A percentile compares a stretch with the other conserved stretches of the same genome.
phyloP scores from a whole-genome alignment of 2,329 filamentous ascomycete genomes.

The Colletotrichum spinosum region DNA sequence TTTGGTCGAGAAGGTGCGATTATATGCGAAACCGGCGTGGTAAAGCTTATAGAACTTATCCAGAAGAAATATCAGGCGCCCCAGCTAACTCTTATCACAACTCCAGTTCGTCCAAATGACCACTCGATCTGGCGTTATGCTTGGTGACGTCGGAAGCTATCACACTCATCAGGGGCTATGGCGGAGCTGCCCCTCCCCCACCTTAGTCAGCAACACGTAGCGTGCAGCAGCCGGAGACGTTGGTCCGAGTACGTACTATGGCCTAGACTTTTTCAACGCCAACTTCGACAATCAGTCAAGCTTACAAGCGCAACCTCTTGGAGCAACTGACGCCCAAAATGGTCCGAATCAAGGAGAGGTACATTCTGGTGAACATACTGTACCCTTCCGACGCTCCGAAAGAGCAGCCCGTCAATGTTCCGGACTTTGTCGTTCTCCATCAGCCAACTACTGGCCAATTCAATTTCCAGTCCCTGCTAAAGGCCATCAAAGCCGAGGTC shows the following conservation, averaged over 20 bases:
- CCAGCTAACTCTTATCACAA: not conserved
- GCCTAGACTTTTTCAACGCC: slow-evolving; percentile 30
- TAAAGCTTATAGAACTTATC: not conserved
- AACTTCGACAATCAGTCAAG: slow-evolving; percentile 7
- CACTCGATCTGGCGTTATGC: not conserved
- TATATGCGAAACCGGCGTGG: too few relatives aligned
- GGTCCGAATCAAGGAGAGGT: slow-evolving; percentile 97
- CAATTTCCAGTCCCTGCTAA: slow-evolving; percentile 72
- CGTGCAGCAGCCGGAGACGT: not conserved
- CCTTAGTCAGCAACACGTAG: slow-evolving; percentile 33
- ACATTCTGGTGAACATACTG: slow-evolving; percentile 93
- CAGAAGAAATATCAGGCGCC: not conserved
- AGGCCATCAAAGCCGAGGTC: slow-evolving; percentile 77
- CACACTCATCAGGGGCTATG: slow-evolving; percentile 2
- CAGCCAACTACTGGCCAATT: slow-evolving; percentile 81
- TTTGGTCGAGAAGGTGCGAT: too few relatives aligned
- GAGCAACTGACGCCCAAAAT: slow-evolving; percentile 60
- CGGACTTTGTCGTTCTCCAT: slow-evolving; percentile 79
- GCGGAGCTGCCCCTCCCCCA: slow-evolving; percentile 22
- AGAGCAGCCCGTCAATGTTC: slow-evolving; percentile 50
- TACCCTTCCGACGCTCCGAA: slow-evolving; percentile 73
- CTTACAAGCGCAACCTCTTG: not conserved
- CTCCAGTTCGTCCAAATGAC: not conserved
- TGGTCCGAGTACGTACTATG: slow-evolving; percentile 9
- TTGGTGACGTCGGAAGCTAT: slow-evolving; percentile 31